Evolutionary conservation across 139 green algal species (phyloP), one percentile per base, ranked within the genome.

Genomic region (Volvox reticuliferus): DNA sequence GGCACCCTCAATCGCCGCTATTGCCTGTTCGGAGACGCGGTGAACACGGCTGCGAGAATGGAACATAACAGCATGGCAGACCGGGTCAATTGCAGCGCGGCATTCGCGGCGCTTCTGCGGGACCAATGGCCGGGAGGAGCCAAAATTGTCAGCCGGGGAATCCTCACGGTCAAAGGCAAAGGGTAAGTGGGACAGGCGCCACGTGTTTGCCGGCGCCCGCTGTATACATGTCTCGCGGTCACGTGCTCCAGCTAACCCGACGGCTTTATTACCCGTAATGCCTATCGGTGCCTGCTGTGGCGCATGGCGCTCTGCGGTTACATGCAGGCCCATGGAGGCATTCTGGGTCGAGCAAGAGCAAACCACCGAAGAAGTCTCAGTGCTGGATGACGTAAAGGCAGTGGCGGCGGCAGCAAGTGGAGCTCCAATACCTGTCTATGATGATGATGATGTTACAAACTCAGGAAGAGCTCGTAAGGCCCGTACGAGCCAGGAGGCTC

Each of bases 21-120:
- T 76, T 91, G 82, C 82, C 68, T 96, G 14, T 96, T 95, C 69
- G 89, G 89, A 17, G 89, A 92, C 80, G 50, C 81, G 12, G 89
- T 92, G 55, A 92, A 92, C 80, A 86, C 75, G 19, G 89, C 89
- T 2, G 71, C 76, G 26, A 82, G 89, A 26, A 92, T 92, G 88
- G 88, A 92, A 81, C 83, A 86, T 71, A 92, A 92, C 80, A 85
- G 80, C 50, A 76, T 86, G 80, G 44, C 44, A 55, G 81, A 86
- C 37, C 68, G 80, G 3, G 36, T 92, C 16, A 75, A 92, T 44
- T 81, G 82, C 88, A 91, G 88, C 37, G 86, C 32, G 20, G 50
- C 86, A n/a, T 90, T 90, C 6, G 86, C 86, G n/a, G 75, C n/a
- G 18, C 86, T 90, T 75, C 21, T 90, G 73, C 55, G 20, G 55